Evolutionary conservation across 2,329 filamentous ascomycete species (phyloP).

Genomic region (Ceratocystis papillata): DNA sequence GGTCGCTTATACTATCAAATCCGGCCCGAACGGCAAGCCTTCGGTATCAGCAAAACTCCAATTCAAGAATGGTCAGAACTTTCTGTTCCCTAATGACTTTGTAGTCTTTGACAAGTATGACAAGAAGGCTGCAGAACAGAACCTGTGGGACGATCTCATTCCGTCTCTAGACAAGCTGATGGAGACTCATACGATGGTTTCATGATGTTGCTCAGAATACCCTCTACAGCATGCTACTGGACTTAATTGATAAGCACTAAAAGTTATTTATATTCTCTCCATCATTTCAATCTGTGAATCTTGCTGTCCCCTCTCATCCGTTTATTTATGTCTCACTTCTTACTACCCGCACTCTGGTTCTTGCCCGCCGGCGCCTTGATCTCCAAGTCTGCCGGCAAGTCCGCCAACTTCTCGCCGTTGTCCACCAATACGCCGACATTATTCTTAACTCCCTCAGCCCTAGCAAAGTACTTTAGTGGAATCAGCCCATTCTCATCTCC

Average conservation of each 20-base stretch:
- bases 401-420: slow-evolving; percentile 54
- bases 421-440: slow-evolving; percentile 58
- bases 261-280: neutral
- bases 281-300: neutral
- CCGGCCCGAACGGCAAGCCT: neutral
- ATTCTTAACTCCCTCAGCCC: slow-evolving; percentile 52
- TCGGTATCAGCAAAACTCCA: neutral
- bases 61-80: slow-evolving; percentile 24
- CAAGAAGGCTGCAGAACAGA: slow-evolving; percentile 32
- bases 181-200: neutral
- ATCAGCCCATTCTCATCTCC: slow-evolving; percentile 51
- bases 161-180: slow-evolving; percentile 22
- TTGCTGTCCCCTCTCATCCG: neutral
- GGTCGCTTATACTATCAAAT: neutral
- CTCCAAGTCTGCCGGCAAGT: slow-evolving; percentile 53
- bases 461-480: slow-evolving; percentile 56
- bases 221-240: neutral
- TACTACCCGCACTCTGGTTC: slow-evolving; percentile 29
- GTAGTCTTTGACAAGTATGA: slow-evolving; percentile 32
- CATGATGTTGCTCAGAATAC: neutral
- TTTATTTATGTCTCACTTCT: slow-evolving; percentile 20
- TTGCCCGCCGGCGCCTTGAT: slow-evolving; percentile 40
- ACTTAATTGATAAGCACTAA: neutral
- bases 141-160: slow-evolving; percentile 34
- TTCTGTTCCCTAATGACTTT: slow-evolving; percentile 30